Conservation (phyloP, 345 rosid species). For the Corymbia maculata region DNA sequence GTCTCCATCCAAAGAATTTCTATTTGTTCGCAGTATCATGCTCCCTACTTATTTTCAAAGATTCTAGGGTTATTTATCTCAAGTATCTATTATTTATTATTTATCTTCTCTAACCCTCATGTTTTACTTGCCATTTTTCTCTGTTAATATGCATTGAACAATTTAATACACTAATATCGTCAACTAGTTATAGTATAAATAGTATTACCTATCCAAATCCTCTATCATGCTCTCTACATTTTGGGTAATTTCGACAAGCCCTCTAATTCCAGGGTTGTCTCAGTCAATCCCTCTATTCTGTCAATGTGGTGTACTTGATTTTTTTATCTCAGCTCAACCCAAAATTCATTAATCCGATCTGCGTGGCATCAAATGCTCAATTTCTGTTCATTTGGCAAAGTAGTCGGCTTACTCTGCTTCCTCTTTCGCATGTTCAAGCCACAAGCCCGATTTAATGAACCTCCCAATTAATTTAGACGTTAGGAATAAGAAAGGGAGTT, state of each 20-base stretch:
- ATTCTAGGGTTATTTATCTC: background rate
- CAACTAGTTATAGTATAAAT: background rate
- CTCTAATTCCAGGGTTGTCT: background rate
- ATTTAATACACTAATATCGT: background rate
- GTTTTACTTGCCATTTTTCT: background rate
- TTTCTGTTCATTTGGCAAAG: no score
- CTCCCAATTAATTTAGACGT: background rate
- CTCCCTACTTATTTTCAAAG: background rate
- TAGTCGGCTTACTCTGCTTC: no score
- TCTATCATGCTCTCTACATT: background rate
- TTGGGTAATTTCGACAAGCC: background rate
- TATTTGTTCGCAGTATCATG: background rate
- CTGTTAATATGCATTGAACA: background rate
- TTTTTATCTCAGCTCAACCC: background rate
- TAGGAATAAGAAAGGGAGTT: background rate
- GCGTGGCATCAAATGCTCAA: no score
- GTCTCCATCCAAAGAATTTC: background rate
- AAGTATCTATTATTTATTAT: background rate
- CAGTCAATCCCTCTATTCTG: no score
- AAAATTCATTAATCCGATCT: no score
- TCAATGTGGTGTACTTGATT: background rate
- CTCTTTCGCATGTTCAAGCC: background rate
- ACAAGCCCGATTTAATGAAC: background rate
- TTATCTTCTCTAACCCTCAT: background rate
- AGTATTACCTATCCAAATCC: background rate